Percentiles rank a stretch among this genome's conserved stretches.
phyloP scores from a whole-genome alignment of 2,329 filamentous ascomycete genomes.

The Diaporthe sp. region DNA sequence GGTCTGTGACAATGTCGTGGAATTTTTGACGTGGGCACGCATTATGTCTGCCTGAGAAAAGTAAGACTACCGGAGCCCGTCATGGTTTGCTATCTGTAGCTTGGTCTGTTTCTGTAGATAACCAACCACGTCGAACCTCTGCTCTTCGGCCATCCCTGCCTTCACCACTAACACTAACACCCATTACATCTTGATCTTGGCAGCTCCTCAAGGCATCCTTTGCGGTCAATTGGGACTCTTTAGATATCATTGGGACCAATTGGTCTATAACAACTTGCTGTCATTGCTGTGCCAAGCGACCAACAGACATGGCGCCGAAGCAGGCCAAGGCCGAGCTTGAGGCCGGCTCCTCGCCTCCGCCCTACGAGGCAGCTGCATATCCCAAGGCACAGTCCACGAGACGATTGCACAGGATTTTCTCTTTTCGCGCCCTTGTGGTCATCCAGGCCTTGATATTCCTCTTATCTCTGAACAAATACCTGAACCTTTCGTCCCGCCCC shows the following conservation, averaged over 20 bases:
- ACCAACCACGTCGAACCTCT: not conserved
- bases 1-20: not conserved
- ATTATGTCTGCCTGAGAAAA: not conserved
- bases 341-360: conserved; percentile 33
- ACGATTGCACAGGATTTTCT: conserved; percentile 14
- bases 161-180: not conserved
- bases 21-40: not conserved
- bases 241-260: not conserved
- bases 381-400: conserved; percentile 24
- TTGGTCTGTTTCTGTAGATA: not conserved
- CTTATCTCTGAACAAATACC: conserved; percentile 19
- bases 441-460: not conserved
- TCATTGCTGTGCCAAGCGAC: not conserved
- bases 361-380: conserved; percentile 35
- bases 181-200: not conserved
- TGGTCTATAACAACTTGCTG: not conserved
- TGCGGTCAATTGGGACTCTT: not conserved
- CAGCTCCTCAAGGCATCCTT: not conserved
- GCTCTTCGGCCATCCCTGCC: not conserved
- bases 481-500: conserved; percentile 1
- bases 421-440: conserved; percentile 4
- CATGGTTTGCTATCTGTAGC: not conserved
- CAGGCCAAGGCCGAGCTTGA: conserved; percentile 2
- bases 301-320: not conserved
- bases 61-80: not conserved